Conservation (phyloP, 2,329 filamentous ascomycete genomes). For the Pseudomassariella vexata region DNA sequence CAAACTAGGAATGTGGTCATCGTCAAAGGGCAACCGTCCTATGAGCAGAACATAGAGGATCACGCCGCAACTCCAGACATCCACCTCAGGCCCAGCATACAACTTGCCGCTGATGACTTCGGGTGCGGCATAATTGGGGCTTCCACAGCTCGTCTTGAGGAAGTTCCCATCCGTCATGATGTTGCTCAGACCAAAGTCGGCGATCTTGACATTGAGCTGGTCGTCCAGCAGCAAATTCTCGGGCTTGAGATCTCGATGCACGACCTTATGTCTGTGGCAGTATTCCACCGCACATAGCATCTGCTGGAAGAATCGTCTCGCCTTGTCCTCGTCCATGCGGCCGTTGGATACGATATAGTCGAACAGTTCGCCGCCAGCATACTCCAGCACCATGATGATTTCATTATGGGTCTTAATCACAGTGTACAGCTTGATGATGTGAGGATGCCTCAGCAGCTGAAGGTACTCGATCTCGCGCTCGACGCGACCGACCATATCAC, state of each 20-base stretch:
- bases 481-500: conserved; percentile 96
- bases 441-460: conserved; percentile 88
- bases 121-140: conserved; percentile 95
- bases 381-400: conserved; percentile 99
- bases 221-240: conserved; percentile 95
- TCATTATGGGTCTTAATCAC: conserved; percentile 92
- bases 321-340: conserved; percentile 82
- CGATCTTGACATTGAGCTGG: conserved; percentile 97
- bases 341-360: conserved; percentile 97
- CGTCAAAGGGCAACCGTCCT: conserved; percentile 87
- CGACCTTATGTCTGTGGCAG: conserved; percentile 97
- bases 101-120: conserved; percentile 98
- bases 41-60: conserved; percentile 81
- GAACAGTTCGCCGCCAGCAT: conserved; percentile 92
- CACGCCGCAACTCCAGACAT: conserved; percentile 96
- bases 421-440: conserved; percentile 99
- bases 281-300: conserved; percentile 99
- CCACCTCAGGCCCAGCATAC: conserved; percentile 94
- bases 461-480: conserved; percentile 98
- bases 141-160: conserved; percentile 95
- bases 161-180: conserved; percentile 99
- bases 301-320: conserved; percentile 98
- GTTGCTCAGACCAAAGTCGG: conserved; percentile 96
- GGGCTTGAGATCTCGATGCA: conserved; percentile 94
- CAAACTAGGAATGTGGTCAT: conserved; percentile 94